phyloP scores from a whole-genome alignment of 768 basidiomycete genomes.

The Lactarius indigo region DNA sequence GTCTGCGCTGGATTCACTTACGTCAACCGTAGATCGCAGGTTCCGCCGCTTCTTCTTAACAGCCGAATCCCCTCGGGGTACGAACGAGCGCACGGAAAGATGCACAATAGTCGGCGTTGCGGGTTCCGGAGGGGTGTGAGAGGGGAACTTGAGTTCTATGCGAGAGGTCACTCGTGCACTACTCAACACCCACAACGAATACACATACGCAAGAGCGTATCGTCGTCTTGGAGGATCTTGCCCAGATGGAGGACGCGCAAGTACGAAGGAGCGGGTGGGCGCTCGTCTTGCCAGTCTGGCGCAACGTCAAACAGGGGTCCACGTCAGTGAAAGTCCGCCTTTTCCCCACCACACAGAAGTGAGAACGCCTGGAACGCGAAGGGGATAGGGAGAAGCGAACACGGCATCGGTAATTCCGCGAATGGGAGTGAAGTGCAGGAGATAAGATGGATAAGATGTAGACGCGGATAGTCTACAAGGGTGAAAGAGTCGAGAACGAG shows the following conservation, averaged over 20 bases:
- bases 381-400: background rate
- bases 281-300: slow-evolving; percentile 74
- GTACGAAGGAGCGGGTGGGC: slow-evolving; percentile 73
- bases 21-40: slow-evolving; percentile 28
- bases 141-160: slow-evolving; percentile 34
- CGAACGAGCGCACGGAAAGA: slow-evolving; percentile 63
- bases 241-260: slow-evolving; percentile 74
- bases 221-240: slow-evolving; percentile 80
- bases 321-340: slow-evolving; percentile 8
- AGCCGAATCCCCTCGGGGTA: slow-evolving; percentile 47
- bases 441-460: background rate
- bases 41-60: slow-evolving; percentile 50
- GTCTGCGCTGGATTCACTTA: slow-evolving; percentile 5
- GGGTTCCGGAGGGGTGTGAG: slow-evolving; percentile 32
- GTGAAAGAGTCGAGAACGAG: background rate
- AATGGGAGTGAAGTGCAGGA: background rate
- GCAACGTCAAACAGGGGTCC: slow-evolving; percentile 16
- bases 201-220: slow-evolving; percentile 61
- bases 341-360: background rate
- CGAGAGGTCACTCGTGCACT: background rate
- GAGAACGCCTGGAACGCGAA: background rate
- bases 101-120: slow-evolving; percentile 63
- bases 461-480: background rate
- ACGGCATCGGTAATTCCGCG: background rate
- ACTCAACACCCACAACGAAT: background rate